These are phyloP conservation scores for Ganoderma resinaceum DNA, from an alignment of 1,284 basidiomycete genomes.

Conservation along the genomic window DNA sequence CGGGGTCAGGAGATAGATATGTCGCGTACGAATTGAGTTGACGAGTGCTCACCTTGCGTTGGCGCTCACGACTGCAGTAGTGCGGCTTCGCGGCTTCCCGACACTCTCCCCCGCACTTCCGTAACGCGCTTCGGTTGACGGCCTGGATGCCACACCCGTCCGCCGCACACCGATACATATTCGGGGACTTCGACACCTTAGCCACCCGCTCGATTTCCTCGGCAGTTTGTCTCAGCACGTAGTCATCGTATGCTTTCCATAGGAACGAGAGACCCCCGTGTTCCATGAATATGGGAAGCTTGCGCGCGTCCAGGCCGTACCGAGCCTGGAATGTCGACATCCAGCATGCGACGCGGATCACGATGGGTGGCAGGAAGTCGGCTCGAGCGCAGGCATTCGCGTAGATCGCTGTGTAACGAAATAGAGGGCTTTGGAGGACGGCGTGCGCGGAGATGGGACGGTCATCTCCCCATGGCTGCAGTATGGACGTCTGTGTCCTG, in stretches of 20 bases:
- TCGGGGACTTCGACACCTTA: conserved; percentile 7
- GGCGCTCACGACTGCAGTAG: conserved; percentile 27
- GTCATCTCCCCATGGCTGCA: not conserved
- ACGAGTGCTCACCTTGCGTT: conserved; percentile 6
- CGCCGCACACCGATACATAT: conserved; percentile 14
- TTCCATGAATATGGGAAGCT: not conserved
- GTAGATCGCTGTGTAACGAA: not conserved
- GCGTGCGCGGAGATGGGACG: not conserved
- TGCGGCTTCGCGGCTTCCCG: conserved; percentile 19
- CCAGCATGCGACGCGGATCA: conserved; percentile 10
- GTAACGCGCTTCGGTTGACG: conserved; percentile 6
- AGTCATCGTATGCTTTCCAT: conserved; percentile 1
- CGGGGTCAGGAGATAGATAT: not conserved
- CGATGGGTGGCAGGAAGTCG: conserved; percentile 6
- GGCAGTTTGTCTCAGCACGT: not conserved
- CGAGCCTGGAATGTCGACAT: conserved; percentile 5
- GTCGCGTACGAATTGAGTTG: too few species aligned
- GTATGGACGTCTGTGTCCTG: not conserved
- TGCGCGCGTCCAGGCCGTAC: conserved; percentile 1
- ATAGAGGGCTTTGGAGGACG: not conserved
- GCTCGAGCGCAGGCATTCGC: not conserved
- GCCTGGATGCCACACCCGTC: conserved; percentile 18
- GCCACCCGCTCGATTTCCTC: conserved; percentile 8
- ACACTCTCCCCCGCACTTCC: conserved; percentile 21
- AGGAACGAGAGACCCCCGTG: not conserved